Base-by-base conservation (phyloP, 2,329 filamentous ascomycete genomes). In the Venturia pyrina region DNA sequence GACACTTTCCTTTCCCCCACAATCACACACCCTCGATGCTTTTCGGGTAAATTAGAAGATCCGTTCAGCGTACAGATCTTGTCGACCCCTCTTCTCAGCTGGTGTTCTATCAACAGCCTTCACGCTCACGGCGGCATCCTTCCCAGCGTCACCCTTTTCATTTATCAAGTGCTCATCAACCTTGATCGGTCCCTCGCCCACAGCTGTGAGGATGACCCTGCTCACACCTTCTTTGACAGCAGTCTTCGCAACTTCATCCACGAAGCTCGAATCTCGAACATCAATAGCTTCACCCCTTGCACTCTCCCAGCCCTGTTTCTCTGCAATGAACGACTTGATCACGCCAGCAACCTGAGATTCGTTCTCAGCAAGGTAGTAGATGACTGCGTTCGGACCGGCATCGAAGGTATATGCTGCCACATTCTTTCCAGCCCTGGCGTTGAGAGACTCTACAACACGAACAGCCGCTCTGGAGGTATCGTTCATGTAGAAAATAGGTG, bases 401-500 rank as follows among this genome's bases (percentile, higher is more conserved):
- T 99, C 95, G 73, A 98, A 99, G 0, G 95, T 99, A 77, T 99
- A 99, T 3, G 95, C 95, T 3, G 91, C 92, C 21, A 98, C 84
- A 7, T 13, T 46, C 78, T 87, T 88, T 65, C 91, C 92, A 5
- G 89, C 91, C 32, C 84, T 83, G 65, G 83, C 82, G 74, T 99
- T 99, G 79, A 98, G 90, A 70, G 87, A 84, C 80, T 99, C 92
- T 40, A 97, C 93, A 19, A 91, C 87, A 64, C 91, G 85, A 67
- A 99, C 91, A 6, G 93, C 92, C 1, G 93, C 91, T 46, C 89
- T 83, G 24, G 89, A 93, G 19, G 93, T 88, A 75, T 99, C 95
- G 78, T 97, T 99, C 83, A 99, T 88, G 82, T 99, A 99, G 79
- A 96, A 97, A 75, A 99, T 99, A 21, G 96, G 95, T 57, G 96